Percentiles rank a stretch among this genome's conserved stretches.
phyloP scores from a whole-genome alignment of 176 grass and related monocot species.

The Eleusine indica region DNA sequence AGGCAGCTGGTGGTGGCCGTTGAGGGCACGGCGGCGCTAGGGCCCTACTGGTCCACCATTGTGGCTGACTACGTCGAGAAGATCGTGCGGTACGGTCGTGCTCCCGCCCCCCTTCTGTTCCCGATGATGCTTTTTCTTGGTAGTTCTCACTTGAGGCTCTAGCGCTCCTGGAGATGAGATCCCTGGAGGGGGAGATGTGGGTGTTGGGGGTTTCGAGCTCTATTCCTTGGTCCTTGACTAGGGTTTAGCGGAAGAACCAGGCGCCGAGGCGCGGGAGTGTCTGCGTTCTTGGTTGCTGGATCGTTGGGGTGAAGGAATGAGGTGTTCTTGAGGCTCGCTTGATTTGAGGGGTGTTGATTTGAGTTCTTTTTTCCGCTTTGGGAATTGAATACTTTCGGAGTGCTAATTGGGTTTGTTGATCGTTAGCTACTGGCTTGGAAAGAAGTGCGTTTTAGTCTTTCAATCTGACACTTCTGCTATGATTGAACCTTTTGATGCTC shows the following conservation, averaged over 20 bases:
- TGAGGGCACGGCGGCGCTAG: slow-evolving; percentile 84
- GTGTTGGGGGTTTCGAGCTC: background rate
- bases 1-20: slow-evolving; percentile 80
- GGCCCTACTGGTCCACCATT: slow-evolving; percentile 70
- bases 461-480: background rate
- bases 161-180: background rate
- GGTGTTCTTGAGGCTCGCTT: background rate
- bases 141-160: background rate
- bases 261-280: background rate
- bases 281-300: background rate
- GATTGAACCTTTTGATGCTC: slow-evolving; percentile 5
- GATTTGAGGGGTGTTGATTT: slow-evolving; percentile 4
- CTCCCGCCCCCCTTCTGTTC: background rate
- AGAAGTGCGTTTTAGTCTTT: background rate
- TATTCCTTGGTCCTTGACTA: background rate
- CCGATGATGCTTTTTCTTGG: background rate
- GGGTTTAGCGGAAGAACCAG: background rate
- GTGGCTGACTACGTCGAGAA: slow-evolving; percentile 82
- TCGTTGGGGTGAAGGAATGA: background rate
- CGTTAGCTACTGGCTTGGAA: background rate
- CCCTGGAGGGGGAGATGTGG: background rate
- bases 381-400: background rate
- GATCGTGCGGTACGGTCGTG: slow-evolving; percentile 72
- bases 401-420: background rate
- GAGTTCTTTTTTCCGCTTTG: background rate